Conservation (phyloP, 208 protist genomes). For the Leishmania gerbilli region DNA sequence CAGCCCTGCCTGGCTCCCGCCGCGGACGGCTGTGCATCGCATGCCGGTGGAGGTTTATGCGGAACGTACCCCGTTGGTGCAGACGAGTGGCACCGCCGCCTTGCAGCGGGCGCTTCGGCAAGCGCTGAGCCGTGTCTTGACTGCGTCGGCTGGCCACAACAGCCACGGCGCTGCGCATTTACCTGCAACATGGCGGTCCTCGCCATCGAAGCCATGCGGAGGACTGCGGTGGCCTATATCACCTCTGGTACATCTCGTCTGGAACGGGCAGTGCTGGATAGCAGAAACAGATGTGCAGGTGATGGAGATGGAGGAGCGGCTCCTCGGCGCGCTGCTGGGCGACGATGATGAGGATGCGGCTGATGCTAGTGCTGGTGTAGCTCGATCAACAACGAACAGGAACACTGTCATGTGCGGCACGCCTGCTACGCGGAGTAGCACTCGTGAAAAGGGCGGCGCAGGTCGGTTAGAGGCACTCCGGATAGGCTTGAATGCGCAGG, state of each 20-base stretch:
- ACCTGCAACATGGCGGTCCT: neutral
- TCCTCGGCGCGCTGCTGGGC: neutral
- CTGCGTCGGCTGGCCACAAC: neutral
- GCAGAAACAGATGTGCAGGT: conserved; percentile 24
- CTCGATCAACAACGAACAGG: neutral
- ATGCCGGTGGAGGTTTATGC: conserved; percentile 21
- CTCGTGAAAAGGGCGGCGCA: neutral
- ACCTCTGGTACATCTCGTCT: conserved; percentile 9
- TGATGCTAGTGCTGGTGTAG: neutral
- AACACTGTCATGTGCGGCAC: neutral
- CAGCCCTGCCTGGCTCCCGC: neutral
- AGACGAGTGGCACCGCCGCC: neutral
- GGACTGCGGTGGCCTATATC: neutral
- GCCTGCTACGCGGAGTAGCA: neutral
- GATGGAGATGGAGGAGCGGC: conserved; percentile 11
- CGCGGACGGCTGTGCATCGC: neutral
- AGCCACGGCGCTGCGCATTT: neutral
- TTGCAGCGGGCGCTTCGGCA: conserved; percentile 8
- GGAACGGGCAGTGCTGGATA: conserved; percentile 20
- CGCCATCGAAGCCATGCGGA: neutral
- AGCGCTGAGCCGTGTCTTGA: neutral
- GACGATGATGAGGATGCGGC: neutral
- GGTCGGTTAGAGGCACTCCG: neutral
- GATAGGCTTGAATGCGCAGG: neutral
- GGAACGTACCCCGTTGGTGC: conserved; percentile 18